Evolutionary conservation across 2,329 filamentous ascomycete species (phyloP).

Genomic region (Talaromyces sp.): DNA sequence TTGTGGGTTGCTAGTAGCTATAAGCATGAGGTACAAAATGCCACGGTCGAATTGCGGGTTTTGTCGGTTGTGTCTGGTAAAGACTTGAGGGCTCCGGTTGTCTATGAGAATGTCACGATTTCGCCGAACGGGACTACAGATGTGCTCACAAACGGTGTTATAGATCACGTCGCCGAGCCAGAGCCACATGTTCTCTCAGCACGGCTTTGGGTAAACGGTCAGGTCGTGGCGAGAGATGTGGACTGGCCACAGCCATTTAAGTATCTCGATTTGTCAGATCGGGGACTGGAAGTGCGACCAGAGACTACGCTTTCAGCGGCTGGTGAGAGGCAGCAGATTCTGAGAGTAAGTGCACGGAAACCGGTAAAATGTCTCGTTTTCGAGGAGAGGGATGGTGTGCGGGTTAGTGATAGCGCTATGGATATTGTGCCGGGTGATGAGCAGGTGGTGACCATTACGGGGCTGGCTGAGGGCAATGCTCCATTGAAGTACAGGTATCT

Average conservation of each 20-base stretch:
- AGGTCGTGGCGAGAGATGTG: conserved; percentile 53
- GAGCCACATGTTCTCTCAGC: conserved; percentile 52
- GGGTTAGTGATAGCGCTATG: conserved; percentile 55
- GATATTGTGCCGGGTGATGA: conserved; percentile 56
- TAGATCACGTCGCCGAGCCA: conserved; percentile 39
- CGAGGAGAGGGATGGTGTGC: conserved; percentile 54
- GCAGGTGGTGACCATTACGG: conserved; percentile 6
- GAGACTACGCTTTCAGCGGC: not conserved
- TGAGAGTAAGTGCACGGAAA: conserved; percentile 2
- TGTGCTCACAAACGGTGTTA: conserved; percentile 43
- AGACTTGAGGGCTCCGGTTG: conserved; percentile 41
- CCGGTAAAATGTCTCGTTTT: conserved; percentile 59
- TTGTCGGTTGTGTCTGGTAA: conserved; percentile 45
- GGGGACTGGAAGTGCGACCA: conserved; percentile 6
- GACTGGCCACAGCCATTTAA: conserved; percentile 60
- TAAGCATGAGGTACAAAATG: conserved; percentile 26
- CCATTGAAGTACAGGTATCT: conserved; percentile 12
- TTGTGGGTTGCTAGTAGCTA: conserved; percentile 56
- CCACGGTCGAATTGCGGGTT: conserved; percentile 44
- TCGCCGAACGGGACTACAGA: conserved; percentile 56
- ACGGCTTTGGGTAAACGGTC: conserved; percentile 50
- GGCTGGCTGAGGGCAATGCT: not conserved
- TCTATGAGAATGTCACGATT: conserved; percentile 48
- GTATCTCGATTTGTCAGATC: conserved; percentile 24
- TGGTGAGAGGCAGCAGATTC: not conserved